Conservation (phyloP, 257 asterid species). For the Perilla frutescens region DNA sequence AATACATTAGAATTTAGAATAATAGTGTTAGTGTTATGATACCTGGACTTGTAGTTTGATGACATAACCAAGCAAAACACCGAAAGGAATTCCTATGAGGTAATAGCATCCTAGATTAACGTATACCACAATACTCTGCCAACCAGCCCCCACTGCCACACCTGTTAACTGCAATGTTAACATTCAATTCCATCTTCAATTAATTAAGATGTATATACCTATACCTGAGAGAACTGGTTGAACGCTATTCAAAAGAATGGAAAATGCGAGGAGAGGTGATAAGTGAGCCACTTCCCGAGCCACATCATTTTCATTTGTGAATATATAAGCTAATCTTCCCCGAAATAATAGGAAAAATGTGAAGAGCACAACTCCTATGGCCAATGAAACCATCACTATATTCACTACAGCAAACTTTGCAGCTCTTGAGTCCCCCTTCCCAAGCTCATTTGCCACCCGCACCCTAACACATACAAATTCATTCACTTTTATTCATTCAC, state of each 20-base stretch:
- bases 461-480: slow-evolving; percentile 43
- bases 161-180: too few relatives aligned
- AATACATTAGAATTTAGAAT: too few relatives aligned
- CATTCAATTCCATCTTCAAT: too few relatives aligned
- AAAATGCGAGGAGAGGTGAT: slow-evolving; percentile 69
- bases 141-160: slow-evolving; percentile 76
- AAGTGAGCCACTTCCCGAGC: slow-evolving; percentile 55
- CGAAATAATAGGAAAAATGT: slow-evolving; percentile 61
- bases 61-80: slow-evolving; percentile 60
- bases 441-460: slow-evolving; percentile 79
- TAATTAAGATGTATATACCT: too few relatives aligned
- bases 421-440: slow-evolving; percentile 63
- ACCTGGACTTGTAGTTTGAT: slow-evolving; percentile 57
- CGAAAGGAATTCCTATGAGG: slow-evolving; percentile 65
- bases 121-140: slow-evolving; percentile 66
- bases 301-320: slow-evolving; percentile 53
- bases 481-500: too few relatives aligned
- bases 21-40: slow-evolving; percentile 18
- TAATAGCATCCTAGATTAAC: slow-evolving; percentile 69
- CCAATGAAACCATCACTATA: slow-evolving; percentile 51
- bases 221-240: slow-evolving; percentile 74
- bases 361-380: slow-evolving; percentile 52
- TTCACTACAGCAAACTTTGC: slow-evolving; percentile 60
- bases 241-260: slow-evolving; percentile 68
- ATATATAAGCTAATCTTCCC: slow-evolving; percentile 61